These are phyloP conservation scores for Veloboletus limbatus DNA, from an alignment of 1,284 basidiomycete genomes.

Conservation along the genomic window DNA sequence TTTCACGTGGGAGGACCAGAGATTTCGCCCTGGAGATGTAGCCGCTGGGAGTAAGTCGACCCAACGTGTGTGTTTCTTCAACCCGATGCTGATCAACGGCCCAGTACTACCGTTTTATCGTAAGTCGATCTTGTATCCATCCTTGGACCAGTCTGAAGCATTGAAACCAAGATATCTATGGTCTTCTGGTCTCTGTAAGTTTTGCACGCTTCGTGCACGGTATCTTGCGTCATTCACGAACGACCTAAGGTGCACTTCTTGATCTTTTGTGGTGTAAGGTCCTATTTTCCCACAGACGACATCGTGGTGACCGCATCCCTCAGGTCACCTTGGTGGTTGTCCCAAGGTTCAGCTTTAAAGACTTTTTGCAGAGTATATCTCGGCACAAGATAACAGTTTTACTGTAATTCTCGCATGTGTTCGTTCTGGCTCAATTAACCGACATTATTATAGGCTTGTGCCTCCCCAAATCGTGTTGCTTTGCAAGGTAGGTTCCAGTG, in stretches of 20 bases:
- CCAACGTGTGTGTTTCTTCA: background rate
- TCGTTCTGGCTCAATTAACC: background rate
- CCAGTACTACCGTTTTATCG: conserved; percentile 38
- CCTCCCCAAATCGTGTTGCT: conserved; percentile 69
- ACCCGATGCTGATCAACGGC: conserved; percentile 9
- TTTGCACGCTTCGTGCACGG: background rate
- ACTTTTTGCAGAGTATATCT: conserved; percentile 67
- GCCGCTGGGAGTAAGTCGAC: conserved; percentile 45
- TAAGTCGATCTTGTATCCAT: conserved; percentile 21
- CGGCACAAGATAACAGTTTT: conserved; percentile 65
- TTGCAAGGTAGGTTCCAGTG: conserved; percentile 54
- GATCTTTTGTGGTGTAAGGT: conserved; percentile 51
- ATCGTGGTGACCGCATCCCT: background rate
- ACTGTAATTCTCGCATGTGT: conserved; percentile 38
- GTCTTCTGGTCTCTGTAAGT: conserved; percentile 58
- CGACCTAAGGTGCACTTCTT: conserved; percentile 49
- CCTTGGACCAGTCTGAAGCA: conserved; percentile 14
- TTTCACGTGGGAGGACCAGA: conserved; percentile 36
- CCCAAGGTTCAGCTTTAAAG: conserved; percentile 67
- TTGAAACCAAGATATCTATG: conserved; percentile 57
- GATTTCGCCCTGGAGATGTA: conserved; percentile 55
- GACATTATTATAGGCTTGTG: conserved; percentile 47
- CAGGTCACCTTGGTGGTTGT: conserved; percentile 67
- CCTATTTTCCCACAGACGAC: background rate
- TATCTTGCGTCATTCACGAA: conserved; percentile 11